Evolutionary conservation across 2,329 filamentous ascomycete genomes (phyloP), one percentile per base, ranked within the genome.

Genomic region (Cryphonectria parasitica): DNA sequence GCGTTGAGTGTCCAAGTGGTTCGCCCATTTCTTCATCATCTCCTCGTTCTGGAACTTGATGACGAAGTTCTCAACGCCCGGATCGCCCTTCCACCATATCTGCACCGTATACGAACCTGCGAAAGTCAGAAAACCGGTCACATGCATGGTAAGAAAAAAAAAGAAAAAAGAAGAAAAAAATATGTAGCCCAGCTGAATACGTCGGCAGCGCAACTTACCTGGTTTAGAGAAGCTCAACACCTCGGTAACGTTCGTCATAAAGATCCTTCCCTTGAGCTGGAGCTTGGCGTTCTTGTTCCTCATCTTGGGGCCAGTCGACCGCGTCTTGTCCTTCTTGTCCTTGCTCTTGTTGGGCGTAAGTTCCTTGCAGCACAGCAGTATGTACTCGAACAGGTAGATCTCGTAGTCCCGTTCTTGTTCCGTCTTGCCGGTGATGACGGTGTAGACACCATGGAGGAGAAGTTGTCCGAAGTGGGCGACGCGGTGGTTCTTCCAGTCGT

Each of bases 201-300:
- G 13, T 41, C 43, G 60, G 41, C 31, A n/a, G 54, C 70, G 78
- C 39, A 22, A 64, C 88, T 78, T 88, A 97, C 95, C 94, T 81
- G 94, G 93, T 80, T 95, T 97, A 65, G 91, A 90, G 71, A 96
- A 85, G 25, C 92, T 95, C 58, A 97, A 85, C n/a, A 97, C 91
- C 79, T 98, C 94, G 54, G 95, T 98, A 68, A 99, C 95, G 78
- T 99, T 99, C 75, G 95, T 94, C 95, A 99, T 98, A 83, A 98
- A 98, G 77, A 99, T 99, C 66, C 96, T 90, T 54, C 96, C 96
- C 82, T 99, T 99, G 41, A 99, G 87, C 81, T 98, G 95, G 72
- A 98, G 86, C 81, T 95, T 97, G 58, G 91, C 92, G 76, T 89
- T 92, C 79, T 89, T 90, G 77, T 87, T 89, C 62, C 83, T 82